phyloP scores from a whole-genome alignment of 371 early-diverging fungal species.

The Quaeritorhiza haematococci region DNA sequence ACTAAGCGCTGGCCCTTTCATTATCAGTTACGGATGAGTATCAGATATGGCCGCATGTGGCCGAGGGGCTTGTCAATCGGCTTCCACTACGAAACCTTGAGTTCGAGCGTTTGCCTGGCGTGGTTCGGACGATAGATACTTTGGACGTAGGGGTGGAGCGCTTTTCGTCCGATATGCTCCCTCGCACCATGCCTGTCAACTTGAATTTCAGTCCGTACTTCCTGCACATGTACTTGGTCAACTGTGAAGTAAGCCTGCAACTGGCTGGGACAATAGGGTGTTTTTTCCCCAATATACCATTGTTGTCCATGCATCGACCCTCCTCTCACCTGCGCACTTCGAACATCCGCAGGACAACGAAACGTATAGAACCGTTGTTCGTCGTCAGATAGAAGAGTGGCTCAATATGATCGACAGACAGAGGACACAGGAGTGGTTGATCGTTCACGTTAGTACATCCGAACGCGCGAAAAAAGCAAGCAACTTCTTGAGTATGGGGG shows the following conservation, averaged over 20 bases:
- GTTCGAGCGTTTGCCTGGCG: slow-evolving; percentile 69
- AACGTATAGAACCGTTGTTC: slow-evolving; percentile 66
- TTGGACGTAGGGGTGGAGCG: slow-evolving; percentile 67
- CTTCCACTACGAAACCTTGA: slow-evolving; percentile 79
- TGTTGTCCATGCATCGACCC: not conserved
- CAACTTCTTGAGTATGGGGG: slow-evolving; percentile 24
- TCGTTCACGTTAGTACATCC: slow-evolving; percentile 75
- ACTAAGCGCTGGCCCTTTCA: too few relatives aligned
- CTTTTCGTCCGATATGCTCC: slow-evolving; percentile 56
- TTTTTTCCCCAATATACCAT: not conserved
- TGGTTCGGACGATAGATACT: slow-evolving; percentile 19
- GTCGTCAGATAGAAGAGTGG: slow-evolving; percentile 80
- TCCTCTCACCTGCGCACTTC: too few relatives aligned
- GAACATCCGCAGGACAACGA: slow-evolving; percentile 66
- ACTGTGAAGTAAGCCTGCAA: slow-evolving; percentile 76
- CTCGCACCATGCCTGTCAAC: slow-evolving; percentile 50
- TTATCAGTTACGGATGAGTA: slow-evolving; percentile 58
- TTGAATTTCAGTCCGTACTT: slow-evolving; percentile 61
- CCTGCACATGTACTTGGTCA: slow-evolving; percentile 75
- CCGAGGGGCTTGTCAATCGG: slow-evolving; percentile 60
- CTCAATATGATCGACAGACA: slow-evolving; percentile 64
- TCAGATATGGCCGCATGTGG: slow-evolving; percentile 70
- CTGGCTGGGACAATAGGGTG: too few relatives aligned
- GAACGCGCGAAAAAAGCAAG: slow-evolving; percentile 46
- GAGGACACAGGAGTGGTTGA: slow-evolving; percentile 88